Evolutionary conservation across 2,329 filamentous ascomycete species (phyloP), one percentile per base, ranked within the genome.

Genomic region (Teratosphaeria pseudoeucalypti): DNA sequence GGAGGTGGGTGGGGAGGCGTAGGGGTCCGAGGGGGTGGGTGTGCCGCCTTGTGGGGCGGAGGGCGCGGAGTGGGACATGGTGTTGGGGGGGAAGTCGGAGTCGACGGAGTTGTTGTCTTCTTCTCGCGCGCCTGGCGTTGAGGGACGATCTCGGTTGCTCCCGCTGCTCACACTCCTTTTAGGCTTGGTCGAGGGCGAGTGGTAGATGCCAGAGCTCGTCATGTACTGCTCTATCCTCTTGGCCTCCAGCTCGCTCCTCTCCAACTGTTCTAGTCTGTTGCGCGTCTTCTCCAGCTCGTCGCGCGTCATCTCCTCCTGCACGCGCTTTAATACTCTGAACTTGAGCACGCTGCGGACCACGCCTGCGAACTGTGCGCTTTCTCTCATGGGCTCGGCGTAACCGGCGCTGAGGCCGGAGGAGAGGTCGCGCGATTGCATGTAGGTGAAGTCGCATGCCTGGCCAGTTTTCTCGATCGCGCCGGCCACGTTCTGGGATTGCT

Each of bases 351-450:
- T 89, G 52, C 92, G 85, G 3, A 99, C 94, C 0, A 99, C 90
- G 11, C 94, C 90, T 0, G 94, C 94, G 72, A 99, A 99, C 70
- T 99, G 94, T 12, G 94, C 92, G 68, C 91, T 95, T 76, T 99
- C 94, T 58, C 95, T 85, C 90, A 99, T 96, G 0, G 94, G 94
- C 71, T 99, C 95, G 0, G 95, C 91, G 71, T 99, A 99, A 65
- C 85, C 94, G 37, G 92, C 92, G 23, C 92, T 92, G n/a, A 99
- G 78, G 0, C 88, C 88, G 1, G 85, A 85, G 0, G 92, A 92
- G 2, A 99, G 79, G 71, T 99, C 94, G 68, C 95, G 90, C 0
- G 92, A 97, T 10, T 90, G 91, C 64, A 99, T 92, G 72, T 97
- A 99, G 0, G 94, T 96, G 10, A 90, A 89, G 72, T 99, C 94